Conservation (phyloP, 1,284 basidiomycete species). For the Megacollybia platyphylla region DNA sequence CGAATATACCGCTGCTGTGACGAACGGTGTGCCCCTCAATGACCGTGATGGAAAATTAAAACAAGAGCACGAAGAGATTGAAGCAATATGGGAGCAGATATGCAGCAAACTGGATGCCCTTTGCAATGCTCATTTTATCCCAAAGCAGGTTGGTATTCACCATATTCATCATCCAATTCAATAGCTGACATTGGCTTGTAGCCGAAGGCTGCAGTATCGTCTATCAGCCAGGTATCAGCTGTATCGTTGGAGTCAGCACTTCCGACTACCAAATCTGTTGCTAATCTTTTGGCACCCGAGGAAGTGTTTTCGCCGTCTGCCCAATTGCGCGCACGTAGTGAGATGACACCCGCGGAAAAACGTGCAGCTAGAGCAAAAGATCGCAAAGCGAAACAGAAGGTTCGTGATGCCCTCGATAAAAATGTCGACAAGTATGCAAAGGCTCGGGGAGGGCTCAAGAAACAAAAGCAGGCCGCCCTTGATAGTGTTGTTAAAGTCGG, state of each 20-base stretch:
- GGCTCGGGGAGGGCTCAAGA: slow-evolving; percentile 43
- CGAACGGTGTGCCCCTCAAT: slow-evolving; percentile 43
- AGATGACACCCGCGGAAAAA: slow-evolving; percentile 83
- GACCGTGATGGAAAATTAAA: slow-evolving; percentile 83
- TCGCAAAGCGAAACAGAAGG: slow-evolving; percentile 65
- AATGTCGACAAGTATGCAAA: slow-evolving; percentile 56
- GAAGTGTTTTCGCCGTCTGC: slow-evolving; percentile 68
- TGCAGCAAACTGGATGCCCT: slow-evolving; percentile 88
- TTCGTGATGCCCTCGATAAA: slow-evolving; percentile 57
- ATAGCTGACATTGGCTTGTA: slow-evolving; percentile 17
- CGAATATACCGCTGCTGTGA: slow-evolving; percentile 66
- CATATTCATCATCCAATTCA: slow-evolving; percentile 2
- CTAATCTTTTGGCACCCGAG: slow-evolving; percentile 86
- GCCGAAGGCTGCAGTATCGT: slow-evolving; percentile 87
- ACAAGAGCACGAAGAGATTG: slow-evolving; percentile 84
- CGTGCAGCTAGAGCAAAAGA: slow-evolving; percentile 58
- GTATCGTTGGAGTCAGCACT: slow-evolving; percentile 86
- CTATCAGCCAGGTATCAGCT: slow-evolving; percentile 75
- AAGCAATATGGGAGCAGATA: slow-evolving; percentile 74
- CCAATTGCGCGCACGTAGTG: slow-evolving; percentile 51
- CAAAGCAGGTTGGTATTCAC: slow-evolving; percentile 64
- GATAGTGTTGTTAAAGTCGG: slow-evolving; percentile 73
- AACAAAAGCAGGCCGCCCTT: slow-evolving; percentile 74
- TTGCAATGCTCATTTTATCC: slow-evolving; percentile 91
- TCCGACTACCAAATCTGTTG: slow-evolving; percentile 66